Evolutionary conservation across 805 yeast species (phyloP).

Genomic region (Schwanniomyces sp.): DNA sequence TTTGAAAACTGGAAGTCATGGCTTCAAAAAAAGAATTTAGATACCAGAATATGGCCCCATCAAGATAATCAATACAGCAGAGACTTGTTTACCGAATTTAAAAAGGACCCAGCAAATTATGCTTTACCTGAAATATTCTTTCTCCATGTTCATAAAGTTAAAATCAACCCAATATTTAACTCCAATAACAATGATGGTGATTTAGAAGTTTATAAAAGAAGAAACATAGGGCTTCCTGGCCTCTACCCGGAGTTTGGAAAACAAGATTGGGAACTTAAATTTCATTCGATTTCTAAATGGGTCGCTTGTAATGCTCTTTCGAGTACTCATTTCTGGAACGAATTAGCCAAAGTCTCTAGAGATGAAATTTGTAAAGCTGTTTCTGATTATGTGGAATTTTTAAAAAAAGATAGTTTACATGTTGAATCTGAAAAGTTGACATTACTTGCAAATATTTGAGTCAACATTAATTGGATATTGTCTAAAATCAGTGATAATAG

Average conservation of each 20-base stretch:
- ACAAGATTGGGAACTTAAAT: slow-evolving; percentile 35
- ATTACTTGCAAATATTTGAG: background rate
- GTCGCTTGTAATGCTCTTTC: slow-evolving; percentile 26
- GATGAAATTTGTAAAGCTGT: background rate
- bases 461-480: background rate
- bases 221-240: slow-evolving; percentile 25
- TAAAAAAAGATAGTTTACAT: background rate
- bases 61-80: slow-evolving; percentile 26
- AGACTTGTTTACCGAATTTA: background rate
- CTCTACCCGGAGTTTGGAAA: slow-evolving; percentile 10
- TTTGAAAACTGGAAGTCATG: slow-evolving; percentile 24
- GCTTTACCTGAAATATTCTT: slow-evolving; percentile 27
- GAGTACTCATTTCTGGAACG: slow-evolving; percentile 20
- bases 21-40: slow-evolving; percentile 19
- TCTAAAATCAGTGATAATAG: too few species aligned
- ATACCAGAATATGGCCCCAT: slow-evolving; percentile 30
- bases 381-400: background rate
- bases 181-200: slow-evolving; percentile 12
- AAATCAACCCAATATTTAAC: slow-evolving; percentile 28
- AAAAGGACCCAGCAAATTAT: slow-evolving; percentile 3
- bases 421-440: background rate
- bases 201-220: slow-evolving; percentile 16
- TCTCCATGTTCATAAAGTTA: slow-evolving; percentile 32
- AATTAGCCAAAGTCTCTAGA: background rate
- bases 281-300: slow-evolving; percentile 31